Base-by-base conservation (phyloP, 2,329 filamentous ascomycete genomes). In the Trichoderma atroviride region DNA sequence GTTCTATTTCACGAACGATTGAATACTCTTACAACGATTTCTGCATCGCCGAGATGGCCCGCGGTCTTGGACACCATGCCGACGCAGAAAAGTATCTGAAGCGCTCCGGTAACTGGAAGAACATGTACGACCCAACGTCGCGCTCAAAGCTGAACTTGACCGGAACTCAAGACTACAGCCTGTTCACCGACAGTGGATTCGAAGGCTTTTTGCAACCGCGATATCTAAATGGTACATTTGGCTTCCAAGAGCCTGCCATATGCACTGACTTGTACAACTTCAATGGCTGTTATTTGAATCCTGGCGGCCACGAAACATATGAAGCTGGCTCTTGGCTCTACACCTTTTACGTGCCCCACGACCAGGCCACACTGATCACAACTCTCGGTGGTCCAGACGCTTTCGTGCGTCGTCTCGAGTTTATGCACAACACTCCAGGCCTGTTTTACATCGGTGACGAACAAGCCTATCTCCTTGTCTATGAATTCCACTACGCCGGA, bases 1-100 rank as follows among this genome's bases (percentile, higher is more conserved):
- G 92, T 7, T 90, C 86, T 68, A 86, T 95, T 35, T 92, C 89
- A 2, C 85, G 92, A 3, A 93, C 91, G 0, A 87, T 94, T 5
- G 92, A 94, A 76, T 94, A 94, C 75, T 89, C 91, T 0, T 94
- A 94, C 78, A 87, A 94, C 72, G 92, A 94, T 79, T 94, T 90
- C 73, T 89, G 88, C 73, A 89, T 92, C 68, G 86, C 88, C 0
- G 79, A 86, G 37, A 84, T 93, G 63, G 90, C 91, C 5, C 81
- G 83, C 22, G 85, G 80, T 0, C 78, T 93, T 22, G 87, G 86
- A 13, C 82, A 87, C 66, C 75, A 74, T 1, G 79, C 79, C 0
- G 87, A 90, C 60, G 81, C 83, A 68, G 74, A 80, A 6, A 91
- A 89, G 74, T 94, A 93, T 74, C 78, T 85, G 14, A 78, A 79